phyloP scores from a whole-genome alignment of 352 stramenopile genomes.

The Globisporangium paroecandrum region DNA sequence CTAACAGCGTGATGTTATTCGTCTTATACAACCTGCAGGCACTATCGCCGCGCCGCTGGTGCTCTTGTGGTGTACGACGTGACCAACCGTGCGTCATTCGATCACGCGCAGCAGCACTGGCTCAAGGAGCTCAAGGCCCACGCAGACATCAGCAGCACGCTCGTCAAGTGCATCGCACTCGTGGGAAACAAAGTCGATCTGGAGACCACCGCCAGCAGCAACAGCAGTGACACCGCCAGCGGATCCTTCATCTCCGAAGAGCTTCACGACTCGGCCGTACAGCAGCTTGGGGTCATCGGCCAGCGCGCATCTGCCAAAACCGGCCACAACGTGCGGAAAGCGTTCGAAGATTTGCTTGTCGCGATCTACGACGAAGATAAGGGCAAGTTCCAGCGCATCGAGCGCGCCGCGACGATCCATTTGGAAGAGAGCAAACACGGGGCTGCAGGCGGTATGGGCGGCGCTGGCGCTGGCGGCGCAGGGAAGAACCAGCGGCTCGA shows the following conservation, averaged over 20 bases:
- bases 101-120: slow-evolving; percentile 71
- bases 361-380: slow-evolving; percentile 67
- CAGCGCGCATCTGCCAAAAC: slow-evolving; percentile 71
- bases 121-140: slow-evolving; percentile 71
- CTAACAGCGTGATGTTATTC: not conserved
- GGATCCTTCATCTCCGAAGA: slow-evolving; percentile 29
- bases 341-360: slow-evolving; percentile 73
- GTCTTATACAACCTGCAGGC: slow-evolving; percentile 23
- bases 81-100: slow-evolving; percentile 54
- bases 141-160: slow-evolving; percentile 54
- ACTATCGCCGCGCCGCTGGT: slow-evolving; percentile 71
- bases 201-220: slow-evolving; percentile 14
- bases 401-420: slow-evolving; percentile 32
- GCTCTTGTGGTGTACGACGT: slow-evolving; percentile 80
- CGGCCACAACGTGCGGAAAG: slow-evolving; percentile 53
- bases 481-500: slow-evolving; percentile 12
- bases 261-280: slow-evolving; percentile 39
- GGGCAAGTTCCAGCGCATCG: slow-evolving; percentile 34
- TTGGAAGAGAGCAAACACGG: slow-evolving; percentile 26
- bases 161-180: slow-evolving; percentile 66
- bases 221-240: not conserved
- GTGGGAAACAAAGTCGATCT: slow-evolving; percentile 83
- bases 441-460: not conserved
- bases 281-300: slow-evolving; percentile 39
- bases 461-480: not conserved